Conservation (phyloP, 2,329 filamentous ascomycete genomes). For the Colletotrichum viniferum region DNA sequence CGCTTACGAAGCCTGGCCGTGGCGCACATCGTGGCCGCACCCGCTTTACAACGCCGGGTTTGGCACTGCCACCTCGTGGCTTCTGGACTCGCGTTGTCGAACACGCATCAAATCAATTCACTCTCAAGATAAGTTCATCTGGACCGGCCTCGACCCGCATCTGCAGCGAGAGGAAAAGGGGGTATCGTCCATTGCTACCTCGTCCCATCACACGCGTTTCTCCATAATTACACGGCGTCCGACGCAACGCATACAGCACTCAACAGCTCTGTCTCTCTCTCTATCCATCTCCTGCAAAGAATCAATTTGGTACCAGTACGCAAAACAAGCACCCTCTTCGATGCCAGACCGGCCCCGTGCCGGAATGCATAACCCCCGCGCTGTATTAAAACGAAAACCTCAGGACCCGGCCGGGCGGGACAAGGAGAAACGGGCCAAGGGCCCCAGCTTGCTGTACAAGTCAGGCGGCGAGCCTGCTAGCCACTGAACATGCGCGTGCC, state of each 20-base stretch:
- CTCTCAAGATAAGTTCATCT: background rate
- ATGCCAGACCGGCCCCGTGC: background rate
- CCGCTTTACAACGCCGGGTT: background rate
- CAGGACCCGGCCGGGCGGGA: background rate
- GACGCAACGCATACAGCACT: background rate
- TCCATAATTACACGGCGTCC: conserved; percentile 15
- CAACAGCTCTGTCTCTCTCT: background rate
- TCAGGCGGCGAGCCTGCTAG: conserved; percentile 12
- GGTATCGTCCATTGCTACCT: conserved; percentile 25
- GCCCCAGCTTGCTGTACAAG: background rate
- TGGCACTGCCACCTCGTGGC: background rate
- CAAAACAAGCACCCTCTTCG: conserved; percentile 10
- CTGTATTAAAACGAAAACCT: conserved; percentile 19
- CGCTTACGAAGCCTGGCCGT: background rate
- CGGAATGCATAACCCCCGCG: background rate
- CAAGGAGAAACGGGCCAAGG: conserved; percentile 16
- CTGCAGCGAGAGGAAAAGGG: conserved; percentile 15
- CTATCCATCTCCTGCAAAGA: background rate
- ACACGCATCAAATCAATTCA: background rate
- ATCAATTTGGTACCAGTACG: conserved; percentile 9
- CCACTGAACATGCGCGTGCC: background rate
- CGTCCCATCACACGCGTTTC: conserved; percentile 10
- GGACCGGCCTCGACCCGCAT: background rate
- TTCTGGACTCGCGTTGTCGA: background rate
- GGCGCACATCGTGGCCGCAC: background rate